Evolutionary conservation across 2,329 filamentous ascomycete species (phyloP), one percentile per base, ranked within the genome.

Genomic region (Neonectria ditissima): DNA sequence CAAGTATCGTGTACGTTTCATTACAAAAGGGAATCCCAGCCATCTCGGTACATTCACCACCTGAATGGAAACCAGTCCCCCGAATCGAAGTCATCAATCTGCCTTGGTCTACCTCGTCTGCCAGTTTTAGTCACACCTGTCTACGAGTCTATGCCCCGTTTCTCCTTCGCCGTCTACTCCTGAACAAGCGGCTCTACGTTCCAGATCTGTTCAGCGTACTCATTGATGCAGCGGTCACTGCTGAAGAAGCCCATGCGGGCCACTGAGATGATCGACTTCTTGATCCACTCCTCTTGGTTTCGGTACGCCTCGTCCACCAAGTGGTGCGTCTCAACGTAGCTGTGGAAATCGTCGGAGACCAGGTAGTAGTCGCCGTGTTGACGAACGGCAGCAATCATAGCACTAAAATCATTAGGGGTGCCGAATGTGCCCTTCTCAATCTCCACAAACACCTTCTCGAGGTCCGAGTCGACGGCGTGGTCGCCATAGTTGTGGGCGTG

Each of bases 341-440:
- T 95, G 81, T 93, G 89, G 86, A 99, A 99, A 80, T 99, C 96
- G 76, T 99, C 96, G 41, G 93, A 97, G 51, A 98, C 94, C 30
- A 99, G 88, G 80, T 99, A 99, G 84, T 97, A 98, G 79, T 99
- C 96, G 41, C 96, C 94, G 69, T 98, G 96, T 65, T 97, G 92
- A 67, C 91, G 89, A 68, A 99, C 94, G 10, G 93, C 92, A 68
- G 91, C 88, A 69, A 97, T 87, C 68, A 99, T 86, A 30, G 92
- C 92, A n/a, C 87, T 84, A 80, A 98, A 99, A 74, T 92, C 87
- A 55, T 87, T 82, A 1, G 90, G 84, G 61, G 94, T 89, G 60
- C 96, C 96, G 75, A 99, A 99, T 3, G 83, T 91, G 70, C 91
- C 92, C 69, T 83, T 84, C 76, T 92, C 88, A 78, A 99, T 97